Percentiles rank a stretch among this genome's conserved stretches.
phyloP scores from a whole-genome alignment of 768 basidiomycete species.

The Boletus tomentosulus region DNA sequence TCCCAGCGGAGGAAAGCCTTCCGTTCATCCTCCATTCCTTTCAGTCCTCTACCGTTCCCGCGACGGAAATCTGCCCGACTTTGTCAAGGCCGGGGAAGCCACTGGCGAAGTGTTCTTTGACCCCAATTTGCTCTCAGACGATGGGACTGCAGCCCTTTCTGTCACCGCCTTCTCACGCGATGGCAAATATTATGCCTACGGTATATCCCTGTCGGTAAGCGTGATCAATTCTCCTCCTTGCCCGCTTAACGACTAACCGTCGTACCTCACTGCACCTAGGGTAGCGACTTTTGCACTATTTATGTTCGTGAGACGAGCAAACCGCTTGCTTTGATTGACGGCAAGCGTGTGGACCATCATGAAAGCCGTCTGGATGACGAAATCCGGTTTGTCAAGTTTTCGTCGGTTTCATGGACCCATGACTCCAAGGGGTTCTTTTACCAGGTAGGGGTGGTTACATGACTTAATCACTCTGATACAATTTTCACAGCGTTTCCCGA shows the following conservation, averaged over 20 bases:
- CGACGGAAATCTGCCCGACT: slow-evolving; percentile 50
- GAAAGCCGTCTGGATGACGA: slow-evolving; percentile 58
- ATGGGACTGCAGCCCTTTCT: slow-evolving; percentile 66
- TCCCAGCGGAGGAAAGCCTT: background rate
- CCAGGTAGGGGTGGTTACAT: slow-evolving; percentile 39
- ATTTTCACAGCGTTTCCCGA: slow-evolving; percentile 51
- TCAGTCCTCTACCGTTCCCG: slow-evolving; percentile 62
- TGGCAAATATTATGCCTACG: slow-evolving; percentile 74
- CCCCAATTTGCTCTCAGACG: slow-evolving; percentile 65
- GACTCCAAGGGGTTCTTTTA: slow-evolving; percentile 86
- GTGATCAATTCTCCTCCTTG: background rate
- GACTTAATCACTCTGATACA: background rate
- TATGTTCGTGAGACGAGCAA: slow-evolving; percentile 61
- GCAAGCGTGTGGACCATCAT: slow-evolving; percentile 40
- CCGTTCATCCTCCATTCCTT: background rate
- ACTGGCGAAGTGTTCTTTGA: slow-evolving; percentile 78
- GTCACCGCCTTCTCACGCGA: slow-evolving; percentile 56
- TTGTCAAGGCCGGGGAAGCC: slow-evolving; percentile 39
- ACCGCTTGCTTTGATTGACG: slow-evolving; percentile 46
- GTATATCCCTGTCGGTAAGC: slow-evolving; percentile 65
- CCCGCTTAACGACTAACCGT: slow-evolving; percentile 1
- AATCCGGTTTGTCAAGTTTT: slow-evolving; percentile 75
- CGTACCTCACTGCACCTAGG: slow-evolving; percentile 36
- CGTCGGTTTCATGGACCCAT: slow-evolving; percentile 65
- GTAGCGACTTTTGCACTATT: slow-evolving; percentile 68